phyloP scores from a whole-genome alignment of 2,329 filamentous ascomycete genomes.

The Trichophyton verrucosum region DNA sequence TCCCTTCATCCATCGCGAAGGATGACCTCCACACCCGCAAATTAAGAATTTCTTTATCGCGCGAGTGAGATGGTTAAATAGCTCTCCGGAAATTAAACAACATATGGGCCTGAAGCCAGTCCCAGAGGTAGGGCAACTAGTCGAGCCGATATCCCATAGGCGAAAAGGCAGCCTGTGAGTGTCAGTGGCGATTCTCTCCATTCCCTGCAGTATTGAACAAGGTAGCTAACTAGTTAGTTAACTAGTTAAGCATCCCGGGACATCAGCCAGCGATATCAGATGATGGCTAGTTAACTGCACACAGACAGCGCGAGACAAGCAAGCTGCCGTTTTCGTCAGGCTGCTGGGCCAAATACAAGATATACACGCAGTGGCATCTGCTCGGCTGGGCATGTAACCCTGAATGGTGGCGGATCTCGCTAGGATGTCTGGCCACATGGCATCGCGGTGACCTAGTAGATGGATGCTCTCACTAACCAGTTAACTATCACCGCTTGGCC shows the following conservation, averaged over 20 bases:
- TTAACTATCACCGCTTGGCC: not conserved
- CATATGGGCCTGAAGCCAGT: no score
- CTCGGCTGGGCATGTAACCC: not conserved
- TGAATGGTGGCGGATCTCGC: not conserved
- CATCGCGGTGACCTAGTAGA: not conserved
- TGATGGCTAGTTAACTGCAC: not conserved
- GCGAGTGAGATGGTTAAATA: no score
- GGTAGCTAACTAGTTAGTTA: no score
- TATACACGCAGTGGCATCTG: not conserved
- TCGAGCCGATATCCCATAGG: not conserved
- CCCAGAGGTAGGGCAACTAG: no score
- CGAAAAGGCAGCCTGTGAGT: not conserved
- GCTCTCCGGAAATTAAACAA: no score
- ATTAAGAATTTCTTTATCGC: no score
- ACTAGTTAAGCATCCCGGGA: no score
- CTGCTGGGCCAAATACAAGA: not conserved
- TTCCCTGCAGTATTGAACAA: not conserved
- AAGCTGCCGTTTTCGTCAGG: not conserved
- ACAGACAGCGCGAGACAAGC: not conserved
- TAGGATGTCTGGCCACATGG: not conserved
- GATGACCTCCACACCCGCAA: no score
- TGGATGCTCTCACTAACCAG: not conserved
- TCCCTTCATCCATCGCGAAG: not conserved
- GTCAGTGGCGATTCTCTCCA: not conserved
- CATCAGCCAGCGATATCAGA: not conserved